Base-by-base conservation (phyloP, 2,329 filamentous ascomycete genomes). In the Fusarium xylarioides region DNA sequence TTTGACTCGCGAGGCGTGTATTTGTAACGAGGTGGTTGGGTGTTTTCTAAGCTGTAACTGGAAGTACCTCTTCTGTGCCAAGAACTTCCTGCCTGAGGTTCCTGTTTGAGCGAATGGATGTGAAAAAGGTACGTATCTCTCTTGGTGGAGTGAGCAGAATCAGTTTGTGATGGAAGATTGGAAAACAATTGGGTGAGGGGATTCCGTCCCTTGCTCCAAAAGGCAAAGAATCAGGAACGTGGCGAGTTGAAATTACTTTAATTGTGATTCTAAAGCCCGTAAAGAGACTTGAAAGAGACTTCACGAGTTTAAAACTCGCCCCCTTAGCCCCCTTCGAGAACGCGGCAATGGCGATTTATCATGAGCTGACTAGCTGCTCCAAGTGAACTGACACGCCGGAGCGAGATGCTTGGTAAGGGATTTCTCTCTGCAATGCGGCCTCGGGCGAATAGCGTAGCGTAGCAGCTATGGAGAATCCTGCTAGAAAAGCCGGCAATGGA, bases 331-430 rank as follows among this genome's bases (percentile, higher is more conserved):
- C 63, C 71, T 77, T 74, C 61, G 46, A 73, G 43, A 66, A 66
- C 59, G 54, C 66, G 71, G 66, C 65, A 62, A 67, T 56, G 74
- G 76, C 71, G 76, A 71, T 70, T 65, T 60, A 74, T 70, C 66
- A 69, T 76, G 76, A 78, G 73, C 76, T 78, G 76, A 77, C 76
- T 72, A 70, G 74, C 62, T 69, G 44, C 58, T 47, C 52, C 35
- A 37, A 67, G 63, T 70, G 64, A 72, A 74, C 71, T 76, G 70
- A 77, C 58, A 58, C 42, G 44, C 61, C 54, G 44, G 64, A 67
- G 61, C 64, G 28, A 70, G 46, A 55, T 77, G 75, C 75, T 77
- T 77, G 75, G 74, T 77, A 73, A 77, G 60, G 65, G 65, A 57
- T 64, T 21, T 34, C 26, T 26, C 49, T 61, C 43, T 59, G 46